Conservation (phyloP, 2,329 filamentous ascomycete genomes). For the Neonectria ditissima region DNA sequence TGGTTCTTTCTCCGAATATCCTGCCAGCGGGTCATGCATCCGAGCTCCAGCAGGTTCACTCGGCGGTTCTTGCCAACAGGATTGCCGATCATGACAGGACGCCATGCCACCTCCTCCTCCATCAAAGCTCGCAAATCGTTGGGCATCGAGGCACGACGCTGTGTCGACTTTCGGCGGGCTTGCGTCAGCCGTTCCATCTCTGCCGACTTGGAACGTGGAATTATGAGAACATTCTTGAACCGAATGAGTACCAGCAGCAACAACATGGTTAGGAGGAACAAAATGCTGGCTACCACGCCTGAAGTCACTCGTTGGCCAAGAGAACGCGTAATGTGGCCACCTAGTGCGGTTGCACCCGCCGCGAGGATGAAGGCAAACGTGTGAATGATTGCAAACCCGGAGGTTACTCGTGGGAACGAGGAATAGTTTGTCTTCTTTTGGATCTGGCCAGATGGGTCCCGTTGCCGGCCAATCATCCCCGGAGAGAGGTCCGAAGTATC, state of each 20-base stretch:
- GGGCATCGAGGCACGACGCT: slow-evolving; percentile 58
- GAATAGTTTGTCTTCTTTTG: slow-evolving; percentile 76
- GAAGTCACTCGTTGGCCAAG: slow-evolving; percentile 77
- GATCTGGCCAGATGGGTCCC: slow-evolving; percentile 52
- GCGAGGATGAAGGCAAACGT: slow-evolving; percentile 76
- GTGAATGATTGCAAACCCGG: slow-evolving; percentile 78
- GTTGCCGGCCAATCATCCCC: slow-evolving; percentile 72
- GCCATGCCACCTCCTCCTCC: slow-evolving; percentile 71
- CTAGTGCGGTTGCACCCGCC: slow-evolving; percentile 74
- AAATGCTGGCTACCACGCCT: slow-evolving; percentile 74
- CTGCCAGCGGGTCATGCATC: slow-evolving; percentile 75
- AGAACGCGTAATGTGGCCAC: slow-evolving; percentile 73
- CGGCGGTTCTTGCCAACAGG: slow-evolving; percentile 75
- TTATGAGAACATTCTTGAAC: slow-evolving; percentile 75
- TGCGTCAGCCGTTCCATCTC: slow-evolving; percentile 66
- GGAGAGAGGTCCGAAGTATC: slow-evolving; percentile 84
- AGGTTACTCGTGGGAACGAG: slow-evolving; percentile 78
- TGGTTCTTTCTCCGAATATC: slow-evolving; percentile 75
- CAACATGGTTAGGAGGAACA: slow-evolving; percentile 73
- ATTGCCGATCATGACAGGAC: slow-evolving; percentile 77
- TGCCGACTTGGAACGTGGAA: slow-evolving; percentile 69
- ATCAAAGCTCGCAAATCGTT: slow-evolving; percentile 54
- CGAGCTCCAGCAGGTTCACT: slow-evolving; percentile 79
- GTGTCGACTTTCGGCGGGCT: slow-evolving; percentile 61
- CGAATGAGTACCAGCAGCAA: slow-evolving; percentile 72